Evolutionary conservation across 768 basidiomycete genomes (phyloP).

Genomic region (Russula lepida): DNA sequence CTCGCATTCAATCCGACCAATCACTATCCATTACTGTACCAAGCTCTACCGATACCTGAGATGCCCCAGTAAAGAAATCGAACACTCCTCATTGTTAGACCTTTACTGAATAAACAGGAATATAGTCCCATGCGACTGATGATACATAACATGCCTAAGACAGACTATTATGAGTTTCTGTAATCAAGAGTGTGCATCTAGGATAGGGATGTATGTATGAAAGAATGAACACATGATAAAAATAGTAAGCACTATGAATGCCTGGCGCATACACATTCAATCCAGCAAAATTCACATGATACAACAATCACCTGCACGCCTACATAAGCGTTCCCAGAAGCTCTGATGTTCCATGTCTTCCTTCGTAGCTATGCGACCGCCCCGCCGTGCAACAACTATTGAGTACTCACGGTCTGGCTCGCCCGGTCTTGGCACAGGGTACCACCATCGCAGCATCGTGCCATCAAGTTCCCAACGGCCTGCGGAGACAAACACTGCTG

Average conservation of each 20-base stretch:
- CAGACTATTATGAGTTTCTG: neutral
- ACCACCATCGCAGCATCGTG: slow-evolving; percentile 41
- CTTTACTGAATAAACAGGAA: slow-evolving; percentile 2
- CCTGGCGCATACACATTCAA: neutral
- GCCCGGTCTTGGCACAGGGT: slow-evolving; percentile 27
- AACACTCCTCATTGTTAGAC: neutral
- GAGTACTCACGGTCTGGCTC: slow-evolving; percentile 28
- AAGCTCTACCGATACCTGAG: neutral
- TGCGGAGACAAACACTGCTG: slow-evolving; percentile 37
- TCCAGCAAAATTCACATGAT: slow-evolving; percentile 4
- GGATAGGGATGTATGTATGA: neutral
- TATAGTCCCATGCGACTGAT: neutral
- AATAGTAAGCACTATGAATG: neutral
- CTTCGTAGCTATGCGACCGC: slow-evolving; percentile 27
- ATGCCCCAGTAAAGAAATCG: neutral
- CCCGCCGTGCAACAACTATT: slow-evolving; percentile 25
- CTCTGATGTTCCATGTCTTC: slow-evolving; percentile 15
- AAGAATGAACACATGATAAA: neutral
- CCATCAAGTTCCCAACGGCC: slow-evolving; percentile 42
- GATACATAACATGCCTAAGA: neutral
- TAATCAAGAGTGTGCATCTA: neutral
- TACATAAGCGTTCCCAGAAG: slow-evolving; percentile 17
- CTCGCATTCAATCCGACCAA: slow-evolving; percentile 30
- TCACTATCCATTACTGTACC: neutral
- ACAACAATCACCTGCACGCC: slow-evolving; percentile 7